These are phyloP conservation scores for Calocybe gambosa DNA, from an alignment of 1,284 basidiomycete species.

Conservation along the genomic window DNA sequence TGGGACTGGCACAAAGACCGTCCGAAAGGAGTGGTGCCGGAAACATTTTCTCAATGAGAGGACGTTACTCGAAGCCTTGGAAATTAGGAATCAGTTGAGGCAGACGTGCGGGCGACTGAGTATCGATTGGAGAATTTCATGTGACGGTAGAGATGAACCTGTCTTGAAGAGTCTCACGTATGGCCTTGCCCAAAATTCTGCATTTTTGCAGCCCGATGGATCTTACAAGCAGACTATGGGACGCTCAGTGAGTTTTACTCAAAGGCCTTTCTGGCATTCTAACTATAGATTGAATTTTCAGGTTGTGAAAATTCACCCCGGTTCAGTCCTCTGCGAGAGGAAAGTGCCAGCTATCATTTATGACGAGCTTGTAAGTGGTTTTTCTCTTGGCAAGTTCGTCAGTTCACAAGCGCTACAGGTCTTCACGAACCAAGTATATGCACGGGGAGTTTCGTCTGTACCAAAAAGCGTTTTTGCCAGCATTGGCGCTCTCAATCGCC, in stretches of 20 bases:
- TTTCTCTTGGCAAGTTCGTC: not conserved
- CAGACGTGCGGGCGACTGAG: slow-evolving; percentile 57
- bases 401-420: slow-evolving; percentile 40
- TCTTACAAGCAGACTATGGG: slow-evolving; percentile 82
- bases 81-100: slow-evolving; percentile 79
- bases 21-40: slow-evolving; percentile 72
- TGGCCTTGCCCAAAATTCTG: slow-evolving; percentile 79
- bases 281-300: slow-evolving; percentile 23
- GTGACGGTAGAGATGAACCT: slow-evolving; percentile 51
- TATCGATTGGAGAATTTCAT: slow-evolving; percentile 55
- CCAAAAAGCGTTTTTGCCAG: slow-evolving; percentile 36
- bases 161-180: slow-evolving; percentile 64
- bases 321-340: slow-evolving; percentile 73
- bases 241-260: slow-evolving; percentile 50
- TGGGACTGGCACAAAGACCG: slow-evolving; percentile 35
- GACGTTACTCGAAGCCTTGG: slow-evolving; percentile 76
- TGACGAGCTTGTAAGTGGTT: slow-evolving; percentile 74
- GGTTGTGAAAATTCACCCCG: slow-evolving; percentile 86
- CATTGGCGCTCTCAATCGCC: slow-evolving; percentile 24
- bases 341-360: slow-evolving; percentile 83
- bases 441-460: slow-evolving; percentile 79
- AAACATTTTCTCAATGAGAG: slow-evolving; percentile 83
- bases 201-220: slow-evolving; percentile 77
- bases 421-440: slow-evolving; percentile 81
- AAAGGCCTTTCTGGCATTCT: slow-evolving; percentile 1